These are phyloP conservation scores for Chlorencoelia australis DNA, from an alignment of 2,329 filamentous ascomycete genomes.

Conservation along the genomic window DNA sequence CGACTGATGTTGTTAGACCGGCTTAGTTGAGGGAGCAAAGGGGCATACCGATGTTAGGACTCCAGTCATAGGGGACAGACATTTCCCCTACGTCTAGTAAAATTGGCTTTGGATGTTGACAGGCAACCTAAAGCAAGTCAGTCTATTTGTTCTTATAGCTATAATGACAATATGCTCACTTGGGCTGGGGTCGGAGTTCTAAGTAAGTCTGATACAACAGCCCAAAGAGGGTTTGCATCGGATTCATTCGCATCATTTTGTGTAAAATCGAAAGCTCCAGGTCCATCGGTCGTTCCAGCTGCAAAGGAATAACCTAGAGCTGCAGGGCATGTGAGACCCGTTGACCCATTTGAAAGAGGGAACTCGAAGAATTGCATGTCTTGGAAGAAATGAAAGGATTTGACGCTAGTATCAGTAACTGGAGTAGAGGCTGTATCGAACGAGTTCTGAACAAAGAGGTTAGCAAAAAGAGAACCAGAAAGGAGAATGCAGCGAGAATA, in stretches of 20 bases:
- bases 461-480: rapidly evolving
- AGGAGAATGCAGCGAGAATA: neutral
- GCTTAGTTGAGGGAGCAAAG: neutral
- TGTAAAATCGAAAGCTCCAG: conserved; percentile 84
- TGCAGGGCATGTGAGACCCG: conserved; percentile 68
- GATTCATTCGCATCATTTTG: conserved; percentile 67
- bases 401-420: conserved; percentile 56
- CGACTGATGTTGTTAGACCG: conserved; percentile 37
- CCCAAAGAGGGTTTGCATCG: conserved; percentile 58
- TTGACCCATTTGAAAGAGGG: conserved; percentile 58
- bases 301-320: conserved; percentile 87
- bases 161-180: neutral
- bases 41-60: conserved; percentile 55
- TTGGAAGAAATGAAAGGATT: conserved; percentile 74
- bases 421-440: conserved; percentile 28
- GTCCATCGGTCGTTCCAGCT: conserved; percentile 82
- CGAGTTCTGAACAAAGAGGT: conserved; percentile 12
- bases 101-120: conserved; percentile 72
- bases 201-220: conserved; percentile 59
- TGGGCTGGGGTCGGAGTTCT: conserved; percentile 52
- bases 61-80: conserved; percentile 68
- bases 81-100: conserved; percentile 80
- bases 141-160: neutral
- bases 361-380: conserved; percentile 74
- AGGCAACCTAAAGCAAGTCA: conserved; percentile 7